These are phyloP conservation scores for Cutaneotrichosporon mucoides DNA, from an alignment of 1,284 basidiomycete genomes.

Conservation along the genomic window DNA sequence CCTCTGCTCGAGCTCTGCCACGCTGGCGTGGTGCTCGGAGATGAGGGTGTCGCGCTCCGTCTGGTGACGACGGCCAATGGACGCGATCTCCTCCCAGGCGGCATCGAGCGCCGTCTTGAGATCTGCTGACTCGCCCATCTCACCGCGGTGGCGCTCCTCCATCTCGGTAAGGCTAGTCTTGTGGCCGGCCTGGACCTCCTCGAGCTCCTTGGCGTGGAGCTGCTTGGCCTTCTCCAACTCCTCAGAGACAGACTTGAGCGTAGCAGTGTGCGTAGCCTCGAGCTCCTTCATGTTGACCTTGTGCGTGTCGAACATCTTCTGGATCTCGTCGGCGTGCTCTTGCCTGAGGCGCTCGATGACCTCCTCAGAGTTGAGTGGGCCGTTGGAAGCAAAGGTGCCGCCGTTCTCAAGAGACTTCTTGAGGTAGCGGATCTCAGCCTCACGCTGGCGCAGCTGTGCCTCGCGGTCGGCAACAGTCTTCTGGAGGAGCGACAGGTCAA, in stretches of 20 bases:
- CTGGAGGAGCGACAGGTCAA: conserved; percentile 86
- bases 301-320: conserved; percentile 17
- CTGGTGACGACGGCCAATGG: conserved; percentile 16
- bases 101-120: conserved; percentile 19
- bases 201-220: conserved; percentile 15
- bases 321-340: conserved; percentile 31
- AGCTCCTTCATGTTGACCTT: conserved; percentile 14
- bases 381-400: not conserved
- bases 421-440: conserved; percentile 73
- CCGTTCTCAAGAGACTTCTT: conserved; percentile 56
- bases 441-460: conserved; percentile 68
- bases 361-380: conserved; percentile 14
- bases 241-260: conserved; percentile 10
- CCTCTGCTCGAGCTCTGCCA: conserved; percentile 20
- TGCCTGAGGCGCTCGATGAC: conserved; percentile 22
- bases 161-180: conserved; percentile 16
- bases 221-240: conserved; percentile 13
- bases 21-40: conserved; percentile 18
- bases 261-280: conserved; percentile 16
- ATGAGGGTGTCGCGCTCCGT: conserved; percentile 25
- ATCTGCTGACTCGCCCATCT: conserved; percentile 9
- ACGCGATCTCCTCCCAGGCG: conserved; percentile 20
- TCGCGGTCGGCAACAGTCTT: conserved; percentile 80
- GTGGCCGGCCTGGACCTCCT: conserved; percentile 22
- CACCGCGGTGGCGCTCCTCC: conserved; percentile 13